Conservation (phyloP, 108 stramenopile species). For the Fragilaria crotonensis region DNA sequence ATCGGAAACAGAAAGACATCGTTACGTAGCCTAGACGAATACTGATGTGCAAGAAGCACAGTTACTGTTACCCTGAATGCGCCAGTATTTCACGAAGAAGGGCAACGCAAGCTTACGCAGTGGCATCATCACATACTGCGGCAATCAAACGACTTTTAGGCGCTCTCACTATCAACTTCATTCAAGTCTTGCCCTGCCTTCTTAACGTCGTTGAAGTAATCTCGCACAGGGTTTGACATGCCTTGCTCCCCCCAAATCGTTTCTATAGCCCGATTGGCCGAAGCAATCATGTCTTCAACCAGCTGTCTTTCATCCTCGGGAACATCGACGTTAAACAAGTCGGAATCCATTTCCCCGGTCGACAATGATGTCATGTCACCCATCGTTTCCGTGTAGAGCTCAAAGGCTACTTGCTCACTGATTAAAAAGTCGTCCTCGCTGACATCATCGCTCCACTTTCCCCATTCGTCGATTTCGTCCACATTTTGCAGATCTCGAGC, state of each 20-base stretch:
- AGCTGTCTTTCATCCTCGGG: neutral
- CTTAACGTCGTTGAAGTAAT: neutral
- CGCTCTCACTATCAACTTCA: too few species aligned
- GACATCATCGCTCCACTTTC: neutral
- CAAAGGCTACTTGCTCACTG: neutral
- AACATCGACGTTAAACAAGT: neutral
- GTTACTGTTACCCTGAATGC: too few species aligned
- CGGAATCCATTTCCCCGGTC: neutral
- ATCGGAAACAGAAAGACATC: too few species aligned
- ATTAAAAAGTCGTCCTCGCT: neutral
- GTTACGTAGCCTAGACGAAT: too few species aligned
- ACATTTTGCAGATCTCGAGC: neutral
- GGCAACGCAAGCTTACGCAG: too few species aligned
- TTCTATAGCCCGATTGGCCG: neutral
- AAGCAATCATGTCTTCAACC: neutral
- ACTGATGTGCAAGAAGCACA: too few species aligned
- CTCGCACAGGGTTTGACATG: too few species aligned
- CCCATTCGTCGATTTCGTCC: neutral
- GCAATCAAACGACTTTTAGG: too few species aligned
- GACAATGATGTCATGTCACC: neutral
- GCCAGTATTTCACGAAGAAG: too few species aligned
- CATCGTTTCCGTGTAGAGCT: neutral
- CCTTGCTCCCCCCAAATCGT: neutral
- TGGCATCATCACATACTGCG: too few species aligned
- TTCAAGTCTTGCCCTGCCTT: conserved; percentile 5